These are phyloP conservation scores for Penicillium sp. DNA, from an alignment of 2,329 filamentous ascomycete genomes.

Conservation along the genomic window DNA sequence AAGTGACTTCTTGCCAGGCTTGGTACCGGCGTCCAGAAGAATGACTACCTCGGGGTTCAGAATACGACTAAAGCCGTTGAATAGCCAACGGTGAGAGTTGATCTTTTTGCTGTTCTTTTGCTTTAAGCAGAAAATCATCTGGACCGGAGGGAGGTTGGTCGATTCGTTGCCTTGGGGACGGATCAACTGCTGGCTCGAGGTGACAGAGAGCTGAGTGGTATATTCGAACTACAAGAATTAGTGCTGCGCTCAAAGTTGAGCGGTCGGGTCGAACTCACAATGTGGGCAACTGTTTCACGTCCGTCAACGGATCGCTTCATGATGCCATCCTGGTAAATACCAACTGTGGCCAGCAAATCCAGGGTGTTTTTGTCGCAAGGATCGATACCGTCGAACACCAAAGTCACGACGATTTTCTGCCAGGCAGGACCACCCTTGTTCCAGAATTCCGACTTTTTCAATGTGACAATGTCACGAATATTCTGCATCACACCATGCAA, in stretches of 20 bases:
- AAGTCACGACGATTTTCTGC: constrained; percentile 96
- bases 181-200: constrained; percentile 89
- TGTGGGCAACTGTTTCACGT: constrained; percentile 90
- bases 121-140: constrained; percentile 99
- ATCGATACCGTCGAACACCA: constrained; percentile 96
- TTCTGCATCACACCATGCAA: constrained; percentile 98
- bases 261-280: constrained; percentile 49
- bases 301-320: constrained; percentile 97
- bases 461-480: constrained; percentile 93
- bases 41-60: constrained; percentile 95
- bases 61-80: constrained; percentile 94
- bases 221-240: constrained; percentile 70
- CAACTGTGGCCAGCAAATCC: constrained; percentile 89
- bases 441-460: constrained; percentile 99
- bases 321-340: constrained; percentile 94
- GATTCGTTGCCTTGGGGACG: constrained; percentile 80
- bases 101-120: constrained; percentile 99
- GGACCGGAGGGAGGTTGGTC: constrained; percentile 83
- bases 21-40: constrained; percentile 92
- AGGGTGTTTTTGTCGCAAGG: constrained; percentile 94
- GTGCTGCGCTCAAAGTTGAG: too few relatives aligned
- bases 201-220: constrained; percentile 93
- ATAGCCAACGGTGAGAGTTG: constrained; percentile 97
- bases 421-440: constrained; percentile 96
- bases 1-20: constrained; percentile 86